Base-by-base conservation (phyloP, 352 stramenopile species). In the Globisporangium paroecandrum region DNA sequence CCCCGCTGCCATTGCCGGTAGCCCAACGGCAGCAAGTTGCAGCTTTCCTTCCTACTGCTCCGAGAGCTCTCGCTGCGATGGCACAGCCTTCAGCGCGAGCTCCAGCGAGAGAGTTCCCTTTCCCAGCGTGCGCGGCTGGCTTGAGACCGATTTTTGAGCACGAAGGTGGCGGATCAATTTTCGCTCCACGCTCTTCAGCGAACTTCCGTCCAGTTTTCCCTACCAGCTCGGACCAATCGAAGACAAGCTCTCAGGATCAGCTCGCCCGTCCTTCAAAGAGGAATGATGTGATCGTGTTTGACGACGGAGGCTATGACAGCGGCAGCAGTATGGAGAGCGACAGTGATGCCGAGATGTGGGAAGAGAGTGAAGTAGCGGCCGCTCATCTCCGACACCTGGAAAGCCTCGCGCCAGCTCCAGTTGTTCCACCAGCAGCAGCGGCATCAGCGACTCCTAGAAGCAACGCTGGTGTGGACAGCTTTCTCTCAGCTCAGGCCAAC, bases 241-340 rank as follows among this genome's bases (percentile, higher is more conserved):
- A 36, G 4, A 27, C 18, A 1, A 29, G 22, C 22, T 27, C 8
- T 54, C 41, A 29, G 4, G 46, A 22, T 41, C 32, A 60, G 20
- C n/a, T 24, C 41, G 1, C 10, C 12, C 36, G 34, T 49, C 12
- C 36, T 22, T 41, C 53, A 22, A 53, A 25, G 18, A 36, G 27
- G 22, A 51, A 66, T 10, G 25, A 60, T 13, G 49, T 47, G 34
- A 62, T 65, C 8, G 10, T 70, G 24, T 57, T 69, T 41, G 64
- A 69, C 24, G 47, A 41, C 20, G 64, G 64, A 43, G 25, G 34
- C 13, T 58, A 55, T 12, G 54, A 56, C 53, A 62, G 53, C 8
- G 36, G 38, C 53, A 65, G 57, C 34, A 70, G 65, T 25, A 61
- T 34, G 0, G 65, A 70, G n/a, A 70, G 58, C n/a, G 65, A 66